Evolutionary conservation across 2,329 filamentous ascomycete species (phyloP).

Genomic region (Aspergillus ibericus): DNA sequence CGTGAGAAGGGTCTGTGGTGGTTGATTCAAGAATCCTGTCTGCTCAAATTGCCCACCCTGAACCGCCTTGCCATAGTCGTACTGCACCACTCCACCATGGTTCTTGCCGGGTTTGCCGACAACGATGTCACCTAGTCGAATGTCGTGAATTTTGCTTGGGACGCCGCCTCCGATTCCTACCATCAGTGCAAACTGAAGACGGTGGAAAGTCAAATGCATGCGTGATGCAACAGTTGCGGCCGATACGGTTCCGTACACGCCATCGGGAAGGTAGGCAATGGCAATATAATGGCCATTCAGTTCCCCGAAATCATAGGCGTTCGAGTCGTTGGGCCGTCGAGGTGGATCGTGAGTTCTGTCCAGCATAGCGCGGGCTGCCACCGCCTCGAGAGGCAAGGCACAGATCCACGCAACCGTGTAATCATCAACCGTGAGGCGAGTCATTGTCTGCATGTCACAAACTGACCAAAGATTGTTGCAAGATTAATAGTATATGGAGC

Average conservation of each 20-base stretch:
- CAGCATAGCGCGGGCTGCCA: constrained; percentile 19
- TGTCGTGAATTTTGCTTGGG: constrained; percentile 9
- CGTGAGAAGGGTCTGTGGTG: no score
- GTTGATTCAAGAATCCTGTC: no score
- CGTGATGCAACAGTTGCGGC: not conserved
- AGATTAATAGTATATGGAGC: no score
- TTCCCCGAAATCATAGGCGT: constrained; percentile 19
- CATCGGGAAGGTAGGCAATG: constrained; percentile 17
- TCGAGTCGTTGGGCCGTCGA: constrained; percentile 4
- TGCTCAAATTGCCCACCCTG: no score
- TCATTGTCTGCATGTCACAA: no score
- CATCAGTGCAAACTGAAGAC: constrained; percentile 12
- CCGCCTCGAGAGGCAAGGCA: constrained; percentile 16
- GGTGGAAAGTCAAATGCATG: not conserved
- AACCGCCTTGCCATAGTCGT: no score
- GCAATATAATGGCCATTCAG: constrained; percentile 19
- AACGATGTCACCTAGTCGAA: constrained; percentile 25
- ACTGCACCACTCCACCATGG: not conserved
- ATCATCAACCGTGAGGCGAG: no score
- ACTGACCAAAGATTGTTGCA: no score
- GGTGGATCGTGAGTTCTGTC: constrained; percentile 4
- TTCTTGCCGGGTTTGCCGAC: constrained; percentile 17
- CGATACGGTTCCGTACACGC: constrained; percentile 5
- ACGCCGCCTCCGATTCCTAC: constrained; percentile 19
- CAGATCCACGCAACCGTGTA: constrained; percentile 21